Percentiles rank a stretch among this genome's conserved stretches.
phyloP scores from a whole-genome alignment of 768 basidiomycete species.

The Clathrus columnatus region DNA sequence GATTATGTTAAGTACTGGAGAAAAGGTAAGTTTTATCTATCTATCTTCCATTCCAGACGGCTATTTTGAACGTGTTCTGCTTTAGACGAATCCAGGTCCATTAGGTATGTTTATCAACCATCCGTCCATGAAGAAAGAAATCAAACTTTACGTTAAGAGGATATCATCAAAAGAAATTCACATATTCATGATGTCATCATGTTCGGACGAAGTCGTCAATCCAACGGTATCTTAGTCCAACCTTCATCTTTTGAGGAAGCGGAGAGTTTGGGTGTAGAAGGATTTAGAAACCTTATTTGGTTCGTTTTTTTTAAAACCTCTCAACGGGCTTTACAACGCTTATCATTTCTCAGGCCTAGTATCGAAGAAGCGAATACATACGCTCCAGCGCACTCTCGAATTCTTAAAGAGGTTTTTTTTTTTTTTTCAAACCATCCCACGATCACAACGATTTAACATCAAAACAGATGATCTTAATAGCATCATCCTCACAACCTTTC shows the following conservation, averaged over 20 bases:
- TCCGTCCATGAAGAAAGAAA: neutral
- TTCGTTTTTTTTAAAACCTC: constrained; percentile 2
- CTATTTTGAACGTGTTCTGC: too few relatives aligned
- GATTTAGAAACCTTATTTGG: constrained; percentile 6
- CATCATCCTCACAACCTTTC: constrained; percentile 31
- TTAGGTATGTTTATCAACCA: neutral
- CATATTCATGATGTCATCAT: constrained; percentile 27
- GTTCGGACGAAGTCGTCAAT: constrained; percentile 34
- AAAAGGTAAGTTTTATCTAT: neutral
- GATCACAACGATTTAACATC: neutral
- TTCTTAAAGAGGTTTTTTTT: constrained; percentile 37
- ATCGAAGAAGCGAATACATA: constrained; percentile 2
- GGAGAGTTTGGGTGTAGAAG: neutral
- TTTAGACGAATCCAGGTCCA: neutral
- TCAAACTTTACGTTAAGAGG: constrained; percentile 26
- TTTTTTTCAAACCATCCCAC: neutral
- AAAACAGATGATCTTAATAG: constrained; percentile 35
- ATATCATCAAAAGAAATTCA: constrained; percentile 26
- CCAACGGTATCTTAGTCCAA: constrained; percentile 32
- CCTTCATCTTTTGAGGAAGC: constrained; percentile 12
- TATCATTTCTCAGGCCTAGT: neutral
- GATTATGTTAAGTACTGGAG: neutral
- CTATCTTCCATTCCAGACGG: neutral
- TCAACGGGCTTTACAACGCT: neutral
- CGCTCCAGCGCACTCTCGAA: constrained; percentile 37